Evolutionary conservation across 768 basidiomycete genomes (phyloP).

Genomic region (Saitozyma podzolica): DNA sequence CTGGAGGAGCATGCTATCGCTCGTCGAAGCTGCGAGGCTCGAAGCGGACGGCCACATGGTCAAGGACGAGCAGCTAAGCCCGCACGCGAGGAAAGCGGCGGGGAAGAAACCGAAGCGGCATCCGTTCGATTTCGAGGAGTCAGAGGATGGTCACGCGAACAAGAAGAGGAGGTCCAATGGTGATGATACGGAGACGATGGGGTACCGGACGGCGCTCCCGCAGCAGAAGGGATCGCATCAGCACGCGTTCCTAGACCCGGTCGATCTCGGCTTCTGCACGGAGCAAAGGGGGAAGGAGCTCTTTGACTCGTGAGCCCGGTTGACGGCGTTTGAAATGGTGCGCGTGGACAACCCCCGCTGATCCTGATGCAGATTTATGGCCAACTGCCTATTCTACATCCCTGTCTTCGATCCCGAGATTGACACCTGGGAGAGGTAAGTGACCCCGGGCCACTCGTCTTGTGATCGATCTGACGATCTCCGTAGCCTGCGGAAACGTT

Average conservation of each 20-base stretch:
- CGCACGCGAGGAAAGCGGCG: neutral
- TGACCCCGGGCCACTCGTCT: neutral
- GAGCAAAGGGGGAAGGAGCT: slow-evolving; percentile 31
- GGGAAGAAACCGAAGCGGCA: slow-evolving; percentile 19
- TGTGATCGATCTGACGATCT: slow-evolving; percentile 1
- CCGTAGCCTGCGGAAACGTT: slow-evolving; percentile 34
- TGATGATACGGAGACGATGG: neutral
- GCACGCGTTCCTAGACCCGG: slow-evolving; percentile 26
- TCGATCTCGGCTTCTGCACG: slow-evolving; percentile 33
- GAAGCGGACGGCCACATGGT: slow-evolving; percentile 33
- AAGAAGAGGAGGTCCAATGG: slow-evolving; percentile 21
- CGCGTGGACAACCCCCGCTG: neutral
- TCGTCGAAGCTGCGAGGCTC: slow-evolving; percentile 43
- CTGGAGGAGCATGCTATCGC: slow-evolving; percentile 41
- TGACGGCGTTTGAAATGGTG: no score
- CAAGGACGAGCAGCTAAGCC: slow-evolving; percentile 9
- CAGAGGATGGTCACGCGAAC: slow-evolving; percentile 31
- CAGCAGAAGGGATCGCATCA: slow-evolving; percentile 18
- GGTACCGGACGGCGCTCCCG: slow-evolving; percentile 7
- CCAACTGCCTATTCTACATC: slow-evolving; percentile 32
- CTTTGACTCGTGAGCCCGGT: slow-evolving; percentile 32
- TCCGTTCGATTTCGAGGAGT: slow-evolving; percentile 22
- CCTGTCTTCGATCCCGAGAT: slow-evolving; percentile 41
- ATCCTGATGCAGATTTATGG: slow-evolving; percentile 35
- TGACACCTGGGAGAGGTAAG: slow-evolving; percentile 43